Evolutionary conservation across 192 early-diverging fungal species (phyloP), one percentile per base, ranked within the genome.

Genomic region (Backusella circina): DNA sequence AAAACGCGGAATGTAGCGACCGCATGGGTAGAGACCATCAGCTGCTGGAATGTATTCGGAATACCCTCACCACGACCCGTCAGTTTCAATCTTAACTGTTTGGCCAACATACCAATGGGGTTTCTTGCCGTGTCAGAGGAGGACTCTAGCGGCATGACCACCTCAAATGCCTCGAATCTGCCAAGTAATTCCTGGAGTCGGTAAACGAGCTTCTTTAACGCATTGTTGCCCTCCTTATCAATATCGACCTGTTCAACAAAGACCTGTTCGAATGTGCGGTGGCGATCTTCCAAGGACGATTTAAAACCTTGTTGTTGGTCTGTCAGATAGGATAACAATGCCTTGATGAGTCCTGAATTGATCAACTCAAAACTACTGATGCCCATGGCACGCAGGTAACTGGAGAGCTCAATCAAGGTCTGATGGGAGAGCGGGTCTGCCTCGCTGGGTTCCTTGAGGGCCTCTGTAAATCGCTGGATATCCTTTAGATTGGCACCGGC

Each of bases 1-100:
- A 97, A 69, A 1, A 89, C 88, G 28, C 88, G 85, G 79, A 95
- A 94, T 0, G 94, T 93, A 5, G 94, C 93, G 8, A 97, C 85
- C 6, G 96, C 95, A 79, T 97, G 95, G 23, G 97, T 90, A 13
- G 90, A 91, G 8, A 97, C 89, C 3, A 93, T 80, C 15, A 94
- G 57, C 32, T 87, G 79, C 35, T 86, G 73, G 37, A 84, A 87
- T n/a, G 64, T 70, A n/a, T 68, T 71, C 23, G 91, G 86, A 26
- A 85, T 83, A 32, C 86, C 78, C 0, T 83, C 81, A 9, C 83
- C 82, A 23, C 82, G 75, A 5, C 85, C 91, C 2, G 93, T 85
- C 0, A 88, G 80, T 21, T 86, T 79, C 38, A 97, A 79, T 28
- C 89, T 86, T 26, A 97, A 76, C 67, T 97, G 94, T 30, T 92